A percentile compares a stretch with the other conserved stretches of the same genome.
phyloP scores from a whole-genome alignment of 306 rosid genomes.

The Begonia masoniana region DNA sequence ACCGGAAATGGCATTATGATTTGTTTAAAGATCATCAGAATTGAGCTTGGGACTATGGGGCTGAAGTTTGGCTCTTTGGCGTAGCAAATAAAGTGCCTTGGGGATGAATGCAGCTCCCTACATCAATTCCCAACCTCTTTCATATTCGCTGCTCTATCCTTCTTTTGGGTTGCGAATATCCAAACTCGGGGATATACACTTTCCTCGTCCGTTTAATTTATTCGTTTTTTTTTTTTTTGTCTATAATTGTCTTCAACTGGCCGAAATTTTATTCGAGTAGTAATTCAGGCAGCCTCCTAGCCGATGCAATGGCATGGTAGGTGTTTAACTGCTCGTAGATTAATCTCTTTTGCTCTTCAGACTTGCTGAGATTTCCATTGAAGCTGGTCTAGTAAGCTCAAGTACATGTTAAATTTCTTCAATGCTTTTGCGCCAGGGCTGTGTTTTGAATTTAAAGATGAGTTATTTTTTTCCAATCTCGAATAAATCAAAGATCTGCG shows the following conservation, averaged over 20 bases:
- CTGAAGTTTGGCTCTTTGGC: conserved; percentile 95
- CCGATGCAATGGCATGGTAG: conserved; percentile 23
- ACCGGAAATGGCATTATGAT: too few relatives aligned
- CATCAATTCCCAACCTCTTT: conserved; percentile 1
- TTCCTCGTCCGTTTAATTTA: not conserved
- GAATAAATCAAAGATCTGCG: too few relatives aligned
- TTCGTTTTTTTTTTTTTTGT: not conserved
- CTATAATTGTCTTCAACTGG: not conserved
- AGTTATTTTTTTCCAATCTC: too few relatives aligned
- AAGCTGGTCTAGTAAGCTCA: conserved; percentile 90
- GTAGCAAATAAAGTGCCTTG: conserved; percentile 24
- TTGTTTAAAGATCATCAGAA: too few relatives aligned
- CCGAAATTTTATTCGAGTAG: conserved; percentile 27
- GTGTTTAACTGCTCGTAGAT: conserved; percentile 69
- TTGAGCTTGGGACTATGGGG: conserved; percentile 20
- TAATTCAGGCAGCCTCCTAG: conserved; percentile 87
- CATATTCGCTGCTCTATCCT: conserved; percentile 10
- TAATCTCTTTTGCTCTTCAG: conserved; percentile 64
- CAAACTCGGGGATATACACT: conserved; percentile 23
- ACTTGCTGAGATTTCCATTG: conserved; percentile 68
- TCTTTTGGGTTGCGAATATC: conserved; percentile 10
- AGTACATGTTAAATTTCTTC: conserved; percentile 22
- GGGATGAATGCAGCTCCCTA: conserved; percentile 92
- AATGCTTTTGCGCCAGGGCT: too few relatives aligned
- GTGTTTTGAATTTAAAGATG: too few relatives aligned